Evolutionary conservation across 495 filamentous ascomycete species (phyloP), one percentile per base, ranked within the genome.

Genomic region (Acidomyces sp.): DNA sequence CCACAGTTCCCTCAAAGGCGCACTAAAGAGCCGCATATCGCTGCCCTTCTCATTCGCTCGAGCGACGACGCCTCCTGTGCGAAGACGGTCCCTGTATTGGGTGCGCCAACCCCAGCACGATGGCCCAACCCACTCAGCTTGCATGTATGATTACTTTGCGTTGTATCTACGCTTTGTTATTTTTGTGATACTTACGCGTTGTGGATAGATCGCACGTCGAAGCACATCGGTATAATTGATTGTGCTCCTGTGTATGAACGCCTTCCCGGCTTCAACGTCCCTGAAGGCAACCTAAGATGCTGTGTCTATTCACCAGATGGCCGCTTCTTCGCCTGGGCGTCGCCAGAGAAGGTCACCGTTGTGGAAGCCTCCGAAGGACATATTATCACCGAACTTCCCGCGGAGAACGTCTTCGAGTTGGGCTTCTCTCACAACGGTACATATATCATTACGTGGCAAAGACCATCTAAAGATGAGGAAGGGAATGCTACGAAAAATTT

Each of bases 391-490:
- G 80, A 70, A 24, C 72, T 97, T 27, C 68, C 74, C 28, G 74
- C 82, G 22, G 61, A 79, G 20, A 85, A 85, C 55, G 87, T 95
- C 37, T 93, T 80, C 65, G 92, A 97, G 49, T 64, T 97, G 47
- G 82, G 80, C 39, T 97, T 97, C 62, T 96, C 90, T 13, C 88
- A 87, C 21, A 71, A 77, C 33, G 90, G 92, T 34, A 86, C 80
- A 40, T 96, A 78, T 64, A 65, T 94, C 52, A 93, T 92, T 61
- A 96, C 90, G 16, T 95, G 90, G 92, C 86, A 97, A 63, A 77
- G 90, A 32, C 80, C 80, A 25, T 71, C 75, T 28, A 95, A 95
- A 64, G 86, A 96, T 54, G 87, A 85, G 59, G 77, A 82, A 41
- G 92, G 92, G 27, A 81, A 93, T 57, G 82, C 92, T 16, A 73